phyloP scores from a whole-genome alignment of 352 stramenopile genomes.

The Phytophthora rubi region DNA sequence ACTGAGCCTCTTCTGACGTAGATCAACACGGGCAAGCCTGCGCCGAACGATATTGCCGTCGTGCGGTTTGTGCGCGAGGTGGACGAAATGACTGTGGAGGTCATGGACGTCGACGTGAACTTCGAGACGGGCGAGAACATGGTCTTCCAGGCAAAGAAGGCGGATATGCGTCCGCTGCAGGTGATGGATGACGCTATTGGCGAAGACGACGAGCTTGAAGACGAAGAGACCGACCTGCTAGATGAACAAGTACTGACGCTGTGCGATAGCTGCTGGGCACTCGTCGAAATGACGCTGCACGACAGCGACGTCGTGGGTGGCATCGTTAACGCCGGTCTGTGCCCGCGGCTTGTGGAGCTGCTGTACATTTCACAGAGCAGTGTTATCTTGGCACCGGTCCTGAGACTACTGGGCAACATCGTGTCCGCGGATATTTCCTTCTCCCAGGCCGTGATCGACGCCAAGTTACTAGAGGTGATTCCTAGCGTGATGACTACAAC shows the following conservation, averaged over 20 bases:
- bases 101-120: slow-evolving; percentile 90
- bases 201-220: slow-evolving; percentile 77
- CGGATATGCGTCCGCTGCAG: slow-evolving; percentile 70
- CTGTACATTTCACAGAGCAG: slow-evolving; percentile 86
- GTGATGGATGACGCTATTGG: slow-evolving; percentile 84
- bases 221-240: slow-evolving; percentile 73
- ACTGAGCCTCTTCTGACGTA: slow-evolving; percentile 28
- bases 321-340: slow-evolving; percentile 70
- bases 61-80: slow-evolving; percentile 84
- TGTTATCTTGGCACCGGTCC: slow-evolving; percentile 80
- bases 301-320: slow-evolving; percentile 64
- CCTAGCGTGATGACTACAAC: slow-evolving; percentile 84
- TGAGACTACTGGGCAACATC: slow-evolving; percentile 84
- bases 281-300: slow-evolving; percentile 86
- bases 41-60: slow-evolving; percentile 85
- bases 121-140: slow-evolving; percentile 89
- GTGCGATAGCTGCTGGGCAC: slow-evolving; percentile 85
- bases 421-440: slow-evolving; percentile 80
- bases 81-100: slow-evolving; percentile 75
- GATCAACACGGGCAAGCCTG: slow-evolving; percentile 79
- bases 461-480: slow-evolving; percentile 81
- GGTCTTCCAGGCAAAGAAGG: slow-evolving; percentile 72
- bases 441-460: slow-evolving; percentile 79
- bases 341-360: slow-evolving; percentile 77
- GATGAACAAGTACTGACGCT: slow-evolving; percentile 89